A percentile compares a stretch with the other conserved stretches of the same genome.
Evolutionary conservation across 2,329 filamentous ascomycete species (phyloP).

Genomic region (Arachnomyces sp.): DNA sequence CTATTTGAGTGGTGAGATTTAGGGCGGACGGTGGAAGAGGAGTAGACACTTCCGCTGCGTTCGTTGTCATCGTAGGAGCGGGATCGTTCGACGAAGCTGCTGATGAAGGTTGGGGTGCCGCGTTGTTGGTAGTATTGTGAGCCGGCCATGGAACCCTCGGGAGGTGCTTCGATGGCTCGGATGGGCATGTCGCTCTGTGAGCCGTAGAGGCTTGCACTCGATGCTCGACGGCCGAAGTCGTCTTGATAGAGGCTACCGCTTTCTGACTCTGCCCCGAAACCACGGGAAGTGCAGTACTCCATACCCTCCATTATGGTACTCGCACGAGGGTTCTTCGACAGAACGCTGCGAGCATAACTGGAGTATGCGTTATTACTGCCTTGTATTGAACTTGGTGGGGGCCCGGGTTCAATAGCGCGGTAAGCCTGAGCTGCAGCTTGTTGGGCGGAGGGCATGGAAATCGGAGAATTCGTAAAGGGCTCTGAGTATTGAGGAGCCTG

Average conservation of each 20-base stretch:
- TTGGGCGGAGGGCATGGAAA: constrained; percentile 12
- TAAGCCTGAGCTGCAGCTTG: constrained; percentile 17
- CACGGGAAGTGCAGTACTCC: constrained; percentile 19
- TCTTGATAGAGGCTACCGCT: neutral
- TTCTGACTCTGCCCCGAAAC: neutral
- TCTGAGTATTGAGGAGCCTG: constrained; percentile 19
- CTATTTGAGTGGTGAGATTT: constrained; percentile 20
- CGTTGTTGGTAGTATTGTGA: constrained; percentile 10
- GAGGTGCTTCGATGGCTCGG: constrained; percentile 34
- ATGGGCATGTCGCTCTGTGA: constrained; percentile 27
- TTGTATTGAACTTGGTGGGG: constrained; percentile 20
- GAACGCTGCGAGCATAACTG: constrained; percentile 24
- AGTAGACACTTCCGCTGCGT: constrained; percentile 27
- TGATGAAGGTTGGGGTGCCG: constrained; percentile 35
- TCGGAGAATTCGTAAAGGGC: constrained; percentile 18
- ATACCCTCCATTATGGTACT: constrained; percentile 36
- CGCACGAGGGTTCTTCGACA: constrained; percentile 34
- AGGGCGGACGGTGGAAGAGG: constrained; percentile 29
- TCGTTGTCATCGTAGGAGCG: constrained; percentile 18
- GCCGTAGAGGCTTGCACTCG: constrained; percentile 31
- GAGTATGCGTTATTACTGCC: constrained; percentile 24
- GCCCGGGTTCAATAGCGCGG: constrained; percentile 27
- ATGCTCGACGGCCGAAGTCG: constrained; percentile 24
- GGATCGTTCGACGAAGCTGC: constrained; percentile 32
- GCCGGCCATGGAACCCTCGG: constrained; percentile 19